Evolutionary conservation across 805 yeast genomes (phyloP).

Genomic region (Yarrowia sp.): DNA sequence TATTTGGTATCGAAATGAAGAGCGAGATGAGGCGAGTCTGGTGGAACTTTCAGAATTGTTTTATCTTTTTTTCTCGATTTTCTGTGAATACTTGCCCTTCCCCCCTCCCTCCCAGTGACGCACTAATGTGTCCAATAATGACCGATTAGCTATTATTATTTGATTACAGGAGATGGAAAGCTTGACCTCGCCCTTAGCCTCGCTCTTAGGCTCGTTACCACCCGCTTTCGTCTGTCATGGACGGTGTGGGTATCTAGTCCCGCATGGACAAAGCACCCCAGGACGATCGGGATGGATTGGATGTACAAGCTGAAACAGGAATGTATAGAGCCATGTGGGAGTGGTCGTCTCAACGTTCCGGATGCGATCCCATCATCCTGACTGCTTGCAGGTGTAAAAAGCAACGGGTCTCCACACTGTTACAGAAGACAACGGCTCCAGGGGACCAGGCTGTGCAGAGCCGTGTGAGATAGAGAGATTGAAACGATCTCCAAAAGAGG

Average conservation of each 20-base stretch:
- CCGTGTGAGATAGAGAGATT: neutral
- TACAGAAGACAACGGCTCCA: neutral
- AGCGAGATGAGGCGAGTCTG: too few relatives aligned
- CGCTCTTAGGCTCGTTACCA: neutral
- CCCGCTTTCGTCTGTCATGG: neutral
- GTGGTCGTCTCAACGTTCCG: neutral
- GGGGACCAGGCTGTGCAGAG: constrained; percentile 25
- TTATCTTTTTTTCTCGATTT: too few relatives aligned
- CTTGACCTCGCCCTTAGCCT: neutral
- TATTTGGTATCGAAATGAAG: too few relatives aligned
- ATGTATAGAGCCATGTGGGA: neutral
- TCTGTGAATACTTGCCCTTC: too few relatives aligned
- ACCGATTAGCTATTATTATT: constrained; percentile 6
- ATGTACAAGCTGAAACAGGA: constrained; percentile 3
- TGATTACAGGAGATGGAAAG: neutral
- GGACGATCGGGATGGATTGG: neutral
- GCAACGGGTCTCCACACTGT: constrained; percentile 12
- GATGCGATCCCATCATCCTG: neutral
- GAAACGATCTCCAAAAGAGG: constrained; percentile 1
- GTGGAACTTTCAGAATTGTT: too few relatives aligned
- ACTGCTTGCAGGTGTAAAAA: constrained; percentile 10
- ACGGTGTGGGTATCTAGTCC: neutral
- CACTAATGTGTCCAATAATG: neutral
- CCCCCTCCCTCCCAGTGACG: neutral
- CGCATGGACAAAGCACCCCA: neutral